phyloP scores from a whole-genome alignment of 192 early-diverging fungal genomes.

The Oehlia diaphana region DNA sequence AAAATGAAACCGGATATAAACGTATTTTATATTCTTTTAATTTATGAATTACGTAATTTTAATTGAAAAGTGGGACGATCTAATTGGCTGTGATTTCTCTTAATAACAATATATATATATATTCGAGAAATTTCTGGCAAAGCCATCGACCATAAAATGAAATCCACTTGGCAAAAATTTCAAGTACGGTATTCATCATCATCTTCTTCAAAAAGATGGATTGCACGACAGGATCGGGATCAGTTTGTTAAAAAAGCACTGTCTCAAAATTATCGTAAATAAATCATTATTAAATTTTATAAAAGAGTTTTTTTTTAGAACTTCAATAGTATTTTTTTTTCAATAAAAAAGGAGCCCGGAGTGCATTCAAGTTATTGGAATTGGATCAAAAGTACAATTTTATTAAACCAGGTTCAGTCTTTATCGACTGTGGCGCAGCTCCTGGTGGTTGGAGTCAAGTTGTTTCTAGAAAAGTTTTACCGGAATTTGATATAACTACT shows the following conservation, averaged over 20 bases:
- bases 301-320: not conserved
- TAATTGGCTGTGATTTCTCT: too few relatives aligned
- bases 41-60: not conserved
- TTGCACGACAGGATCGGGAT: constrained; percentile 64
- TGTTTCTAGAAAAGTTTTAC: constrained; percentile 43
- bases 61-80: too few relatives aligned
- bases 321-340: not conserved
- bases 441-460: constrained; percentile 86
- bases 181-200: not conserved
- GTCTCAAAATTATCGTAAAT: constrained; percentile 56
- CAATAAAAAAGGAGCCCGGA: constrained; percentile 46
- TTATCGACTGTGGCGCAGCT: constrained; percentile 67
- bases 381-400: constrained; percentile 52
- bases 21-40: too few relatives aligned
- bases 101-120: too few relatives aligned
- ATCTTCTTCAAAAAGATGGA: constrained; percentile 59
- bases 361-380: constrained; percentile 72
- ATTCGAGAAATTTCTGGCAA: not conserved
- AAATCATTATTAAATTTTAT: not conserved
- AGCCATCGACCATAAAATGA: not conserved
- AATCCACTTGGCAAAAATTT: not conserved
- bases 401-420: constrained; percentile 29
- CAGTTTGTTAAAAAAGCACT: constrained; percentile 63
- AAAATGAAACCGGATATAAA: too few relatives aligned
- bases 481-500: constrained; percentile 23